Evolutionary conservation across 2,329 filamentous ascomycete genomes (phyloP).

Genomic region (Cryphonectria nitschkei): DNA sequence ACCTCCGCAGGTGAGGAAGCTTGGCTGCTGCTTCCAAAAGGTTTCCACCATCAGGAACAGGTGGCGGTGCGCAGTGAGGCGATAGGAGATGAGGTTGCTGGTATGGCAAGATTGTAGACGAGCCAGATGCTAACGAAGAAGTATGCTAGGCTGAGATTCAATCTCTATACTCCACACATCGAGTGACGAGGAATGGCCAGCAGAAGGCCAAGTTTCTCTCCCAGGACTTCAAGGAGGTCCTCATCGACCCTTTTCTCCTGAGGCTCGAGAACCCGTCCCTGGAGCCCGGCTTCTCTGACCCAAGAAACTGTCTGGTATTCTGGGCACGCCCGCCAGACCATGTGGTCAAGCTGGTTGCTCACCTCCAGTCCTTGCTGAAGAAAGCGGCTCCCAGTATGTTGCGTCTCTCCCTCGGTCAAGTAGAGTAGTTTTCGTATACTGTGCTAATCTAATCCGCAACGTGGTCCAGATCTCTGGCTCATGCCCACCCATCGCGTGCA

Average conservation of each 20-base stretch:
- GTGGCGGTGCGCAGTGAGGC: not conserved
- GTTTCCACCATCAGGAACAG: not conserved
- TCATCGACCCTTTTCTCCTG: conserved; percentile 75
- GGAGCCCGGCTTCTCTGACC: conserved; percentile 73
- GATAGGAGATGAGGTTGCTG: not conserved
- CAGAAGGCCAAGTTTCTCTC: conserved; percentile 76
- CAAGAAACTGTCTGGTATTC: conserved; percentile 80
- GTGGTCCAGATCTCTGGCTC: conserved; percentile 69
- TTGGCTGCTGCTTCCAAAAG: not conserved
- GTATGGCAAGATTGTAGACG: not conserved
- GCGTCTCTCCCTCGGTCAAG: not conserved
- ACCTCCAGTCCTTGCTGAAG: conserved; percentile 69
- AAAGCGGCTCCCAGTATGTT: conserved; percentile 70
- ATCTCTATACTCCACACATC: conserved; percentile 72
- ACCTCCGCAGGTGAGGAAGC: not conserved
- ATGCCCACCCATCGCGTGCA: conserved; percentile 82
- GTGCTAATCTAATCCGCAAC: not conserved
- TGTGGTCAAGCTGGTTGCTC: conserved; percentile 67
- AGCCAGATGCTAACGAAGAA: conserved; percentile 7
- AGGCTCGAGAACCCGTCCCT: conserved; percentile 67
- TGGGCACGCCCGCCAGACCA: conserved; percentile 83
- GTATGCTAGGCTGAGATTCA: conserved; percentile 66
- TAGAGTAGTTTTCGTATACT: not conserved
- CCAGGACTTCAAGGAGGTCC: conserved; percentile 68
- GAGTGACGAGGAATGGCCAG: conserved; percentile 73